Percentiles rank a stretch among this genome's conserved stretches.
Evolutionary conservation across 768 basidiomycete genomes (phyloP).

Genomic region (Pulveroboletus sp.): DNA sequence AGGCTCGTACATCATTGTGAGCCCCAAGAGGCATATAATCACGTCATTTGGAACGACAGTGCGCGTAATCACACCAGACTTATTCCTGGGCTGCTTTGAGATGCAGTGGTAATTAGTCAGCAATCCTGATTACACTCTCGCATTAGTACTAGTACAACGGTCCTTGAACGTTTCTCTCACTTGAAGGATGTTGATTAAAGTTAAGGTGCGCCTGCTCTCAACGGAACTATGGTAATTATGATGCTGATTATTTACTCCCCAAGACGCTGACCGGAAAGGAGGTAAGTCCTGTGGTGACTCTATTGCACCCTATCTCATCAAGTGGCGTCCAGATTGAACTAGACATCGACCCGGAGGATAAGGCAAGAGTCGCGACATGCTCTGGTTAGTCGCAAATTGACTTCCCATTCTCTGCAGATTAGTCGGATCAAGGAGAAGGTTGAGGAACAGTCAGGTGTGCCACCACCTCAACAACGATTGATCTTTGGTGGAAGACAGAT

Average conservation of each 20-base stretch:
- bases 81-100: too few species aligned
- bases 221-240: background rate
- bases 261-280: constrained; percentile 84
- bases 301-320: constrained; percentile 5
- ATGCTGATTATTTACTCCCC: background rate
- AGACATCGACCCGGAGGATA: constrained; percentile 87
- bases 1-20: too few species aligned
- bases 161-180: background rate
- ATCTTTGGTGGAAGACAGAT: constrained; percentile 93
- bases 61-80: too few species aligned
- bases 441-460: constrained; percentile 97
- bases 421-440: constrained; percentile 95
- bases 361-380: constrained; percentile 41
- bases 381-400: background rate
- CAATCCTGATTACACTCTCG: too few species aligned
- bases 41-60: too few species aligned
- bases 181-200: constrained; percentile 24
- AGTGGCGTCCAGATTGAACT: constrained; percentile 70
- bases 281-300: constrained; percentile 40
- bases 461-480: constrained; percentile 90
- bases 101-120: too few species aligned
- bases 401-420: constrained; percentile 49
- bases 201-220: constrained; percentile 14
- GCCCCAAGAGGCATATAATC: too few species aligned
- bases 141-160: background rate